phyloP scores from a whole-genome alignment of 805 yeast genomes.

The Yarrowia osloensis region DNA sequence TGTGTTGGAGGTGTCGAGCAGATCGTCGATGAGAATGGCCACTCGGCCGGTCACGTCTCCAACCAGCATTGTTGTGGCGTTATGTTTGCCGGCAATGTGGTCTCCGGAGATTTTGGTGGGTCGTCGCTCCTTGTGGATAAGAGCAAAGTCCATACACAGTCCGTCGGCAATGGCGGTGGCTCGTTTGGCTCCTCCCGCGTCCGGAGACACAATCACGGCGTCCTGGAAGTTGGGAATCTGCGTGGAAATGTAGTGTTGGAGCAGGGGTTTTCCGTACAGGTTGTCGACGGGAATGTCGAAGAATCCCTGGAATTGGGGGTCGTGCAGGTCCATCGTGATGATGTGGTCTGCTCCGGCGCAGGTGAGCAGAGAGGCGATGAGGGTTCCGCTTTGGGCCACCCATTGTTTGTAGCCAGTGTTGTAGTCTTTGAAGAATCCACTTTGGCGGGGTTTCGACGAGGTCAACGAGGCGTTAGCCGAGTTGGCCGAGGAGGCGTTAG shows the following conservation, averaged over 20 bases:
- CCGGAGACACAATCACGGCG: slow-evolving; percentile 94
- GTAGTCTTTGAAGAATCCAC: slow-evolving; percentile 29
- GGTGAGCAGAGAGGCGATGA: slow-evolving; percentile 82
- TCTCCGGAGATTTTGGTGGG: slow-evolving; percentile 38
- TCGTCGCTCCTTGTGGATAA: slow-evolving; percentile 91
- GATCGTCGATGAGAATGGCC: slow-evolving; percentile 90
- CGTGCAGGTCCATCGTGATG: slow-evolving; percentile 97
- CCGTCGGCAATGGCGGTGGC: slow-evolving; percentile 94
- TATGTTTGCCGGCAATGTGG: slow-evolving; percentile 40
- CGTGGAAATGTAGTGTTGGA: slow-evolving; percentile 79
- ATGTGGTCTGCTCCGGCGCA: slow-evolving; percentile 96
- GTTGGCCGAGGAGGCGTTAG: slow-evolving; percentile 40
- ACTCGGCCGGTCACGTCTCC: slow-evolving; percentile 88
- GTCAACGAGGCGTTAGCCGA: slow-evolving; percentile 40
- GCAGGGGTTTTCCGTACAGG: slow-evolving; percentile 80
- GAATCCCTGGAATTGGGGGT: slow-evolving; percentile 97
- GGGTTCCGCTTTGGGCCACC: slow-evolving; percentile 94
- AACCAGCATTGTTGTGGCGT: slow-evolving; percentile 90
- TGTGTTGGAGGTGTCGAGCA: slow-evolving; percentile 91
- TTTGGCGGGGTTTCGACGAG: slow-evolving; percentile 45
- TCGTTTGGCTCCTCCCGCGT: slow-evolving; percentile 98
- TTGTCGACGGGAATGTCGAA: slow-evolving; percentile 97
- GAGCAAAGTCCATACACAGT: slow-evolving; percentile 83
- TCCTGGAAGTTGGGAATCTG: slow-evolving; percentile 77
- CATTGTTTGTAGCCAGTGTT: slow-evolving; percentile 84